Percentiles rank a stretch among this genome's conserved stretches.
Evolutionary conservation across 108 stramenopile genomes (phyloP).

Genomic region (Nitzschia sp.): DNA sequence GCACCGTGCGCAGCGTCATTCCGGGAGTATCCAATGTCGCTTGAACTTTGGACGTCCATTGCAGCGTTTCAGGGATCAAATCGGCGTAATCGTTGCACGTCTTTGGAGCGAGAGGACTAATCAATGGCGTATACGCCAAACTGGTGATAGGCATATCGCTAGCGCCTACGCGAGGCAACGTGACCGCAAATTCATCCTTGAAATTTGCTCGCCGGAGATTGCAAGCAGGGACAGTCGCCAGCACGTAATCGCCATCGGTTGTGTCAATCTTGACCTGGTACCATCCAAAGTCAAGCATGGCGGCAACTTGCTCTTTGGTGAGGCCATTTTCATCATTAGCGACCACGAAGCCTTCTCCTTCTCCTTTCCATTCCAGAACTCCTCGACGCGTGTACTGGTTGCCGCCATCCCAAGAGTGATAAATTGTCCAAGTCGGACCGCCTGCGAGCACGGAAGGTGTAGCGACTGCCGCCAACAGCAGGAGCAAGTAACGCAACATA

Average conservation of each 20-base stretch:
- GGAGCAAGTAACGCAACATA: no score
- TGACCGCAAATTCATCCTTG: conserved; percentile 72
- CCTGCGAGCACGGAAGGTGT: background rate
- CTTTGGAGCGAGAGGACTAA: conserved; percentile 78
- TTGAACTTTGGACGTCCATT: conserved; percentile 60
- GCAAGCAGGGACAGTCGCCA: conserved; percentile 61
- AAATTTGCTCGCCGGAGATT: conserved; percentile 60
- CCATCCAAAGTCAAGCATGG: conserved; percentile 40
- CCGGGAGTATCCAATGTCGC: conserved; percentile 71
- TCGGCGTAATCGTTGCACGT: conserved; percentile 55
- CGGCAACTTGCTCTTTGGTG: conserved; percentile 10
- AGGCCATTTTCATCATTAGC: conserved; percentile 19
- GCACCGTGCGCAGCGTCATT: conserved; percentile 60
- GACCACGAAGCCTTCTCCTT: conserved; percentile 16
- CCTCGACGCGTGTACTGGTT: conserved; percentile 35
- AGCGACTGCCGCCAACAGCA: no score
- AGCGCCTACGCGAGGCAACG: conserved; percentile 44
- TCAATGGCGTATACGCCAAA: conserved; percentile 72
- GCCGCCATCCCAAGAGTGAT: conserved; percentile 39
- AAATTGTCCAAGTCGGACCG: conserved; percentile 41
- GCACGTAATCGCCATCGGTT: conserved; percentile 12
- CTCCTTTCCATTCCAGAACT: conserved; percentile 8
- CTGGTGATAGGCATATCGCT: conserved; percentile 42
- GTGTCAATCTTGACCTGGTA: conserved; percentile 57
- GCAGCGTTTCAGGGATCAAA: conserved; percentile 19